These are phyloP conservation scores for Penicillium occitanis DNA, from an alignment of 2,329 filamentous ascomycete species.

Conservation along the genomic window DNA sequence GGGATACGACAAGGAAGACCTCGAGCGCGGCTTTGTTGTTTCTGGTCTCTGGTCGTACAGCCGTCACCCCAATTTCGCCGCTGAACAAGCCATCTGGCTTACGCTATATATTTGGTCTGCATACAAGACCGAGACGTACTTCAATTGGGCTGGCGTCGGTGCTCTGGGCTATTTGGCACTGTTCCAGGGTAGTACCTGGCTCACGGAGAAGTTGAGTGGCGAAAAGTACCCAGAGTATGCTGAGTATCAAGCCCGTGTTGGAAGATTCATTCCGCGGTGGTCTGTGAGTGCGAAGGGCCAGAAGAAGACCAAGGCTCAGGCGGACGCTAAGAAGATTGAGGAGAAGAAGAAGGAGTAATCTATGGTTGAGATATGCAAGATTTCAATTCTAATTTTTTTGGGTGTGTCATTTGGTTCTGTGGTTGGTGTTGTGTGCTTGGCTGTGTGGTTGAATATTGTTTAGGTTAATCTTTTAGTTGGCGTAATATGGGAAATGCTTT, in stretches of 20 bases:
- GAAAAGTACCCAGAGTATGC: conserved; percentile 86
- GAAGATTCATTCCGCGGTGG: conserved; percentile 71
- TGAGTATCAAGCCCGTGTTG: conserved; percentile 78
- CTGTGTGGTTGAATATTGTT: neutral
- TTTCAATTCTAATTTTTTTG: neutral
- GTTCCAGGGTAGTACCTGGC: conserved; percentile 84
- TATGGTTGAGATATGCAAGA: neutral
- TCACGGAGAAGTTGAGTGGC: conserved; percentile 79
- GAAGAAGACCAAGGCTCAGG: conserved; percentile 11
- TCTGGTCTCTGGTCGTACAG: conserved; percentile 83
- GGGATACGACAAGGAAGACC: conserved; percentile 63
- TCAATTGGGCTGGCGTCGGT: conserved; percentile 77
- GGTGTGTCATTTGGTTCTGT: neutral
- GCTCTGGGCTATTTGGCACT: conserved; percentile 69
- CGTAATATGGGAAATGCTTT: neutral
- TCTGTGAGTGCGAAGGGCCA: conserved; percentile 34
- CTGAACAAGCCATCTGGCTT: conserved; percentile 89
- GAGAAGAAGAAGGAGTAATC: neutral
- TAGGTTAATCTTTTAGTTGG: neutral
- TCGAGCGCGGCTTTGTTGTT: conserved; percentile 86
- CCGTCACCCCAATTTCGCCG: conserved; percentile 91
- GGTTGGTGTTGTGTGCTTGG: neutral
- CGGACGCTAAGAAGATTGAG: conserved; percentile 12
- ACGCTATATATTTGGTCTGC: conserved; percentile 85
- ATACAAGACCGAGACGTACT: conserved; percentile 66